phyloP scores from a whole-genome alignment of 2,329 filamentous ascomycete genomes.

The Keithomyces neogunnii region DNA sequence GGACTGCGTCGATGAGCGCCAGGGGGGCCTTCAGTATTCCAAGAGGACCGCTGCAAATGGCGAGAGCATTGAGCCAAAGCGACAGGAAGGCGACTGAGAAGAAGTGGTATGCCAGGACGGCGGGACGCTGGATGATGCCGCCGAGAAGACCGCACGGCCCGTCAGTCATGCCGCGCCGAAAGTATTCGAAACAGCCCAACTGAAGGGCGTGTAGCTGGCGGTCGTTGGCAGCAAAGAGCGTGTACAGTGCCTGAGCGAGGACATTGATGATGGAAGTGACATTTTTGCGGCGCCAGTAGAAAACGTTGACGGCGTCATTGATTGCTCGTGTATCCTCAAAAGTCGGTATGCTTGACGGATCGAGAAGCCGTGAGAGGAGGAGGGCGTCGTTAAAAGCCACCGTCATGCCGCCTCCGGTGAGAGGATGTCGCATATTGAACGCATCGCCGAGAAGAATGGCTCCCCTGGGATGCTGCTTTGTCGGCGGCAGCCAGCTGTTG shows the following conservation, averaged over 20 bases:
- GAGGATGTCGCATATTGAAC: constrained; percentile 98
- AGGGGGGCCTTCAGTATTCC: constrained; percentile 45
- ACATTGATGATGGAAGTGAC: constrained; percentile 90
- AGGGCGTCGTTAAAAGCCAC: constrained; percentile 92
- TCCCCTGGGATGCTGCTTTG: constrained; percentile 47
- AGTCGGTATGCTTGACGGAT: constrained; percentile 57
- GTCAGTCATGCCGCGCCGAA: constrained; percentile 65
- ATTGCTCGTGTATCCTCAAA: constrained; percentile 62
- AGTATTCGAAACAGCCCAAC: constrained; percentile 88
- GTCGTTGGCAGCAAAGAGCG: constrained; percentile 81
- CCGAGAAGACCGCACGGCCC: constrained; percentile 76
- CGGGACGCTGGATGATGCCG: constrained; percentile 69
- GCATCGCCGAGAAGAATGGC: constrained; percentile 85
- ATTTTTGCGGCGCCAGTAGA: constrained; percentile 83
- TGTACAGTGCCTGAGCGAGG: constrained; percentile 89
- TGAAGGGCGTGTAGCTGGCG: constrained; percentile 71
- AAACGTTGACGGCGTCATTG: constrained; percentile 57
- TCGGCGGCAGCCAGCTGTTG: constrained; percentile 84
- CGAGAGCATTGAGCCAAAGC: constrained; percentile 56
- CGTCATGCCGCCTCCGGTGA: constrained; percentile 97
- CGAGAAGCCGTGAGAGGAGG: constrained; percentile 64
- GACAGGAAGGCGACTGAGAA: constrained; percentile 85
- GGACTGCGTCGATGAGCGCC: constrained; percentile 53
- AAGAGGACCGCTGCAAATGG: constrained; percentile 22
- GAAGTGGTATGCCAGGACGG: constrained; percentile 83